A percentile compares a stretch with the other conserved stretches of the same genome.
These are phyloP conservation scores for Candida peoriensis DNA, from an alignment of 805 yeast genomes.

Conservation along the genomic window DNA sequence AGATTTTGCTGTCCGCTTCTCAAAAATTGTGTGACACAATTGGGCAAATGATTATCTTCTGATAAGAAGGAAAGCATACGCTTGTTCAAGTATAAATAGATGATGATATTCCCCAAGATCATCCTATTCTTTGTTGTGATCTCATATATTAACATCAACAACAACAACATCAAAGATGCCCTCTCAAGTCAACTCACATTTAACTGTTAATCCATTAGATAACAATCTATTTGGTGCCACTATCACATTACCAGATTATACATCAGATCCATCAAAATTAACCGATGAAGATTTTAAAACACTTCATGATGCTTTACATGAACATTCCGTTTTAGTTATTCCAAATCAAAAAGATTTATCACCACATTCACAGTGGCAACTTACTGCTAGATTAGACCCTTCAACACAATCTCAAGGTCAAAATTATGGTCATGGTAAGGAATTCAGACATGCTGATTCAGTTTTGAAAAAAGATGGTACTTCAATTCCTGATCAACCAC, in stretches of 20 bases:
- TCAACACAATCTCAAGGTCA: constrained; percentile 45
- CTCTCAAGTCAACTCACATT: not conserved
- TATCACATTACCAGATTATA: constrained; percentile 52
- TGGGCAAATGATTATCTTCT: no score
- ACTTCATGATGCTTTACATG: constrained; percentile 60
- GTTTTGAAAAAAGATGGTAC: constrained; percentile 78
- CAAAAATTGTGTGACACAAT: no score
- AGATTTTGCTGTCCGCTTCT: no score
- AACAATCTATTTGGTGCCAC: constrained; percentile 63
- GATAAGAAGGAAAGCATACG: no score
- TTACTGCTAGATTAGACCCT: constrained; percentile 79
- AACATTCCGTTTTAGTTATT: constrained; percentile 66
- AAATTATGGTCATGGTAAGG: constrained; percentile 82
- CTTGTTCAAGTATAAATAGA: no score
- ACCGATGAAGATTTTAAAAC: constrained; percentile 58
- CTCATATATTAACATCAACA: no score
- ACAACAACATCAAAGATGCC: no score
- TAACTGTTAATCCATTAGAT: constrained; percentile 14
- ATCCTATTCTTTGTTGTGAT: no score
- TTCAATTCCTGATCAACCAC: constrained; percentile 78
- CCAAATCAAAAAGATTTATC: constrained; percentile 64
- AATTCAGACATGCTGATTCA: constrained; percentile 58
- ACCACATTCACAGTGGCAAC: constrained; percentile 70
- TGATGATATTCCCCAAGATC: no score
- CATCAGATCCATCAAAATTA: constrained; percentile 69